These are phyloP conservation scores for Stevia rebaudiana DNA, from an alignment of 140 eudicot species.

Conservation along the genomic window DNA sequence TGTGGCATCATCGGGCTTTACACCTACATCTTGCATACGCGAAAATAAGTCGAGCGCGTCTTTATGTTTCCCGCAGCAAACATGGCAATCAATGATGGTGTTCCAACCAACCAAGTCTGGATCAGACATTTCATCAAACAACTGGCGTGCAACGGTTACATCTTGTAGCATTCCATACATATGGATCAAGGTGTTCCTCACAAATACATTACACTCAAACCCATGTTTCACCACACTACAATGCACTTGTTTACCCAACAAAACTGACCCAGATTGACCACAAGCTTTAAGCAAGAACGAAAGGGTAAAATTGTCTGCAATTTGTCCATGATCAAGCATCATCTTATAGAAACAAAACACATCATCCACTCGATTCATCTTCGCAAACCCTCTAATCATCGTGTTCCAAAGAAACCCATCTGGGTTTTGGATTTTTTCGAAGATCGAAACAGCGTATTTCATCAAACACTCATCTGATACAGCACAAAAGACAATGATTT, in stretches of 20 bases:
- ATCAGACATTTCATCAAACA: constrained; percentile 44
- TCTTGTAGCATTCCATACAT: constrained; percentile 43
- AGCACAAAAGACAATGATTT: constrained; percentile 47
- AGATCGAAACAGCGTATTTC: constrained; percentile 46
- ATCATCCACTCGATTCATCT: constrained; percentile 27
- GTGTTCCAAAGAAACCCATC: constrained; percentile 66
- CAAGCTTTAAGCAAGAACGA: constrained; percentile 50
- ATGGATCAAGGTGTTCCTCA: constrained; percentile 44
- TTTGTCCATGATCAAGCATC: constrained; percentile 37
- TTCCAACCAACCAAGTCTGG: constrained; percentile 50
- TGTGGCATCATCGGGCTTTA: constrained; percentile 39
- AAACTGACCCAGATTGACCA: constrained; percentile 35
- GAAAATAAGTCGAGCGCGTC: constrained; percentile 36
- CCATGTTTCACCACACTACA: constrained; percentile 32
- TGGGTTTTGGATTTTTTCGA: constrained; percentile 35
- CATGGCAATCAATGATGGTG: constrained; percentile 43
- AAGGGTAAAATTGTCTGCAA: constrained; percentile 44
- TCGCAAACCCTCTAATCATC: constrained; percentile 52
- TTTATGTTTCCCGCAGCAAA: constrained; percentile 29
- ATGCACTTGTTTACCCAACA: constrained; percentile 44
- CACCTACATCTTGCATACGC: constrained; percentile 22
- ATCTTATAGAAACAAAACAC: constrained; percentile 34
- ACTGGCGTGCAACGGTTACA: constrained; percentile 26
- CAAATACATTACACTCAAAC: constrained; percentile 34
- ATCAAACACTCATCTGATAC: constrained; percentile 33